Evolutionary conservation across 148 eudicot species (phyloP).

Genomic region (Dysphania ambrosioides): DNA sequence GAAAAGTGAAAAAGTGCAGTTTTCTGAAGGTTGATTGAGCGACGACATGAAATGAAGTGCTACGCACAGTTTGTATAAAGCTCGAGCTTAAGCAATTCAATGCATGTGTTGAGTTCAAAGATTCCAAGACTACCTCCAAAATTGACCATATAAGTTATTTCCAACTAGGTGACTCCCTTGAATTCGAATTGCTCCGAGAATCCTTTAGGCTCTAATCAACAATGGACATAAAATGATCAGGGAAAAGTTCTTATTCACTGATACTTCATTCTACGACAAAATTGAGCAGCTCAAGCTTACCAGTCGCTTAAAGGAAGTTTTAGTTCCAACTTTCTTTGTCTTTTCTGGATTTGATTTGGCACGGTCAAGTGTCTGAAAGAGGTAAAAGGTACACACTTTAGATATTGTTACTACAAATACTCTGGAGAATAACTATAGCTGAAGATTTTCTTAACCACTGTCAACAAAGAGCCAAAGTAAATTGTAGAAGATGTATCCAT

Average conservation of each 20-base stretch:
- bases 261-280: not conserved
- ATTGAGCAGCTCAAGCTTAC: conserved; percentile 33
- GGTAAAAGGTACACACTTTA: not conserved
- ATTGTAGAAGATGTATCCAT: not conserved
- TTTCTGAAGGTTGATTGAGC: conserved; percentile 6
- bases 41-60: not conserved
- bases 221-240: conserved; percentile 9
- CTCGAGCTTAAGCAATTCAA: not conserved
- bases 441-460: not conserved
- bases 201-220: conserved; percentile 57
- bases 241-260: not conserved
- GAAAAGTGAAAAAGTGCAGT: not conserved
- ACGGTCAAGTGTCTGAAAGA: conserved; percentile 70
- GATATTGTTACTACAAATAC: not conserved
- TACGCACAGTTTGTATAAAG: not conserved
- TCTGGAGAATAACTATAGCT: not conserved
- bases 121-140: conserved; percentile 18
- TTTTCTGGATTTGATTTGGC: conserved; percentile 73
- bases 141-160: conserved; percentile 16
- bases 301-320: conserved; percentile 78
- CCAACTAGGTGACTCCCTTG: conserved; percentile 29
- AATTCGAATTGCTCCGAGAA: conserved; percentile 44
- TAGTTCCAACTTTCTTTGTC: conserved; percentile 46
- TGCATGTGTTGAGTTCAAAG: not conserved
- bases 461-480: not conserved